Percentiles rank a stretch among this genome's conserved stretches.
Conservation (phyloP, 2,329 filamentous ascomycete genomes). For the Fusarium denticulatum region DNA sequence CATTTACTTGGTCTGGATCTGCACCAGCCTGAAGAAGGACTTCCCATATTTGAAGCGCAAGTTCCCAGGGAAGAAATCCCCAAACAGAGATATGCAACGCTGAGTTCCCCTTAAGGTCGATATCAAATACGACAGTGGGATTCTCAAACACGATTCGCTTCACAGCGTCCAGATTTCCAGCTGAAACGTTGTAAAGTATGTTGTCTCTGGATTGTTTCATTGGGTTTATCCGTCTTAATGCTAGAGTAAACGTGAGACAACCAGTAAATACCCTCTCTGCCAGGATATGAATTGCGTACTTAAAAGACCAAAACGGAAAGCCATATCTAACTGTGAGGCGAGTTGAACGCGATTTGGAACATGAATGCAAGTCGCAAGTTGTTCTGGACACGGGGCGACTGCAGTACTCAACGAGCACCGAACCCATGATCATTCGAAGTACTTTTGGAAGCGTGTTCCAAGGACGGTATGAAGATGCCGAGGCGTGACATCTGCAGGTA, state of each 20-base stretch:
- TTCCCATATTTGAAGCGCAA: neutral
- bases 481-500: neutral
- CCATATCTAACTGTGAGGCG: neutral
- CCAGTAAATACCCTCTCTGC: neutral
- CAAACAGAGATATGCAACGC: no score
- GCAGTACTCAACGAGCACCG: neutral
- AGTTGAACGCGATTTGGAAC: neutral
- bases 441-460: neutral
- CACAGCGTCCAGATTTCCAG: no score
- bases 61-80: neutral
- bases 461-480: rapidly evolving
- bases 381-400: neutral
- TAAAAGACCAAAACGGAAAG: neutral
- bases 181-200: no score
- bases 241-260: neutral
- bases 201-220: no score
- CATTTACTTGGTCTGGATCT: neutral
- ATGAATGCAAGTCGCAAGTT: neutral
- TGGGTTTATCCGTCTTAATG: no score
- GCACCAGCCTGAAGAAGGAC: neutral
- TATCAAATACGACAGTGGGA: no score
- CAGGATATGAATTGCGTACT: neutral
- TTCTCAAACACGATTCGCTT: no score
- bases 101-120: no score
- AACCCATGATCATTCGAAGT: neutral